Evolutionary conservation across 331 rosid species (phyloP).

Genomic region (Telfairia occidentalis): DNA sequence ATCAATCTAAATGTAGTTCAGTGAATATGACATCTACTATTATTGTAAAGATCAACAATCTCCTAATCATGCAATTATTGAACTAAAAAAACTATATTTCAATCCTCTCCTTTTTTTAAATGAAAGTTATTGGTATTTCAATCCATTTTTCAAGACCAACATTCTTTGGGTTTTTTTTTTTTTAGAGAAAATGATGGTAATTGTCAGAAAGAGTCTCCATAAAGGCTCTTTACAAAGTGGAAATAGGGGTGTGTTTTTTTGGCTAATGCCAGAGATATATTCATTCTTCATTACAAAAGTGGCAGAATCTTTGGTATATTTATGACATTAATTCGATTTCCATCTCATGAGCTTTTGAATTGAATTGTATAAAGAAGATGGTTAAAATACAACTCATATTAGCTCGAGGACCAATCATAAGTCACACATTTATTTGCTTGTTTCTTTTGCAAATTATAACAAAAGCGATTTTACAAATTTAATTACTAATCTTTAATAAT

Average conservation of each 20-base stretch:
- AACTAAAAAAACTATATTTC: too few species aligned
- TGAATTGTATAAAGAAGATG: neutral
- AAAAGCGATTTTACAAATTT: neutral
- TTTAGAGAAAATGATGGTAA: neutral
- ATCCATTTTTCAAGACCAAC: too few species aligned
- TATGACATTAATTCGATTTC: neutral
- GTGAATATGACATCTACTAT: too few species aligned
- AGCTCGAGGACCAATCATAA: neutral
- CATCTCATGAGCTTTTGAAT: neutral
- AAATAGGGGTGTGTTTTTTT: neutral
- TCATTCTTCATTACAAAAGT: neutral
- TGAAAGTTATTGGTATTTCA: too few species aligned
- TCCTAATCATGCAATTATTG: too few species aligned
- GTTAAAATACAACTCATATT: neutral
- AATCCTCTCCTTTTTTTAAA: too few species aligned
- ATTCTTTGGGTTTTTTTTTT: neutral
- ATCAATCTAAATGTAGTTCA: too few species aligned
- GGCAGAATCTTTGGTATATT: neutral
- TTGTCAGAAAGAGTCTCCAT: neutral
- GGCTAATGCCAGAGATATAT: neutral
- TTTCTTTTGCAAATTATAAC: neutral
- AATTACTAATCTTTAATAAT: neutral
- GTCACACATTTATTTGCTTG: neutral
- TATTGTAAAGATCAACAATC: too few species aligned
- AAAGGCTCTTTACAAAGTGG: conserved; percentile 4